Conservation (phyloP, 495 filamentous ascomycete species). For the Lophiotrema nucula region DNA sequence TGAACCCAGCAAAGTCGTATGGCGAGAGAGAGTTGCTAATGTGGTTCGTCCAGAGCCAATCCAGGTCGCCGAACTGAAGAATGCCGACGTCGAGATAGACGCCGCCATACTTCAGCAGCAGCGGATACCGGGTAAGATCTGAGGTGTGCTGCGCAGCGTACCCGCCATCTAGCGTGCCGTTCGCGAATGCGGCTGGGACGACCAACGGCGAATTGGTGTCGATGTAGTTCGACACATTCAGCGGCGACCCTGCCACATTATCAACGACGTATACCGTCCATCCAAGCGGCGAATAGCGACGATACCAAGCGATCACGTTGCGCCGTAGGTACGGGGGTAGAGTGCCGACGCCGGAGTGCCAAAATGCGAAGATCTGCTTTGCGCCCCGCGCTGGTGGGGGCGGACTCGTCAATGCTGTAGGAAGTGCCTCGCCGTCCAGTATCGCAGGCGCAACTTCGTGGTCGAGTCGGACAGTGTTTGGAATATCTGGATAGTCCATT, state of each 20-base stretch:
- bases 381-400: neutral
- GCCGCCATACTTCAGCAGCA: slow-evolving; percentile 55
- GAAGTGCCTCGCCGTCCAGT: neutral
- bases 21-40: slow-evolving; percentile 48
- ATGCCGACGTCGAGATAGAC: slow-evolving; percentile 57
- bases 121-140: slow-evolving; percentile 56
- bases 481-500: slow-evolving; percentile 2
- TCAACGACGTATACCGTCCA: slow-evolving; percentile 56
- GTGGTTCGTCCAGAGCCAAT: slow-evolving; percentile 50
- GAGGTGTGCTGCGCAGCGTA: slow-evolving; percentile 55
- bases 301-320: slow-evolving; percentile 57
- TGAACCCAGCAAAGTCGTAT: slow-evolving; percentile 51
- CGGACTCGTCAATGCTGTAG: neutral
- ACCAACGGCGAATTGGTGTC: slow-evolving; percentile 43
- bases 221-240: slow-evolving; percentile 51
- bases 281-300: slow-evolving; percentile 50
- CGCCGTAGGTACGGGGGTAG: slow-evolving; percentile 55
- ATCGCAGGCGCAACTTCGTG: neutral
- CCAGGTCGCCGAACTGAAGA: slow-evolving; percentile 56
- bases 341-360: slow-evolving; percentile 48
- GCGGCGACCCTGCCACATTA: slow-evolving; percentile 43
- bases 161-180: slow-evolving; percentile 48
- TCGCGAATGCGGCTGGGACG: slow-evolving; percentile 52
- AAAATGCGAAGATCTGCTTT: slow-evolving; percentile 42
- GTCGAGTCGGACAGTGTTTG: neutral